Evolutionary conservation across 2,329 filamentous ascomycete genomes (phyloP), one percentile per base, ranked within the genome.

Genomic region (Fusarium xyrophilum): DNA sequence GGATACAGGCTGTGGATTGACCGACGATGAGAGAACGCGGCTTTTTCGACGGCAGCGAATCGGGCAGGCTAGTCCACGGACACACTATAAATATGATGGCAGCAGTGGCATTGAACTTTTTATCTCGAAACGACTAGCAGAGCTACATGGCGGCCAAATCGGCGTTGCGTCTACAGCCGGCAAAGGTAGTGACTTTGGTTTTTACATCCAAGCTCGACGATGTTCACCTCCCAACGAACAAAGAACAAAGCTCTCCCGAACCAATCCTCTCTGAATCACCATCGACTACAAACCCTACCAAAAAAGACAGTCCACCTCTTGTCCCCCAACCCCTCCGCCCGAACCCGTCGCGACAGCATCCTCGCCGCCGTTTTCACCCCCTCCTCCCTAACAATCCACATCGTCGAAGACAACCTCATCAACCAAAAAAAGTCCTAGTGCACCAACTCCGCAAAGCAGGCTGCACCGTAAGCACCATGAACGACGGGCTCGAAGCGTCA

Each of bases 41-140:
- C 81, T 92, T 0, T 92, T 92, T 71, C 84, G 89, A 60, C 82
- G n/a, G n/a, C n/a, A n/a, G n/a, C n/a, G 89, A 0, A 91, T 91
- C 77, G 88, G 87, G 8, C 89, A 92, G 76, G 89, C 89, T 0
- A 79, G 75, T 1, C 80, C 80, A 0, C 72, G 78, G 30, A 82
- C 80, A 0, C 80, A 82, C 61, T 85, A 89, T 0, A 85, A 88
- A 65, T 90, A 90, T 56, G 88, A 88, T 4, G 88, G 88, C 9
- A 86, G 88, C 9, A 86, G 83, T 11, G 88, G 88, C 0, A 80
- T 90, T 2, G 88, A 88, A 0, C 79, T 90, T 0, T 91, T 90
- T 72, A 90, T 90, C 64, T 88, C 85, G 1, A 83, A 88, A 36
- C 84, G 88, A 63, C 79, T 91, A 4, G 87, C 87, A 0, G 87